These are phyloP conservation scores for Batkoa obscura DNA, from an alignment of 371 early-diverging fungal species.

Conservation along the genomic window DNA sequence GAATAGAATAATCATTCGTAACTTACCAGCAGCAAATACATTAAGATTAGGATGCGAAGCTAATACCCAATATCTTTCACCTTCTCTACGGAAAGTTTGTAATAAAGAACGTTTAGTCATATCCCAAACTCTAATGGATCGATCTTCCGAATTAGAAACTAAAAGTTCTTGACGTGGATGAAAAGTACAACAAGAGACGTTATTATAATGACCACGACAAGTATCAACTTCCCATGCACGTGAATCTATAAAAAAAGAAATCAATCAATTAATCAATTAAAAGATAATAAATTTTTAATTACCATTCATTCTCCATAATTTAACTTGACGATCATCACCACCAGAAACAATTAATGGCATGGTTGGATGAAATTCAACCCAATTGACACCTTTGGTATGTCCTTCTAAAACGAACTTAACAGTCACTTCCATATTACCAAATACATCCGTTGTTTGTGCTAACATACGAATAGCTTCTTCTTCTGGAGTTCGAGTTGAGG, in stretches of 20 bases:
- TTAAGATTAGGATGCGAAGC: slow-evolving; percentile 87
- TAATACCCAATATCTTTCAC: slow-evolving; percentile 96
- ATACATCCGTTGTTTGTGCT: slow-evolving; percentile 60
- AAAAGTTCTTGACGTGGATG: slow-evolving; percentile 87
- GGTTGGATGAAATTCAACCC: slow-evolving; percentile 89
- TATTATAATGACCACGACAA: slow-evolving; percentile 95
- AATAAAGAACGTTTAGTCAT: slow-evolving; percentile 79
- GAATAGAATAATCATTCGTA: slow-evolving; percentile 5
- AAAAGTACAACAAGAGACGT: slow-evolving; percentile 84
- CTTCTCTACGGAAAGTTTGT: slow-evolving; percentile 84
- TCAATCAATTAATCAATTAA: no score
- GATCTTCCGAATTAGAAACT: slow-evolving; percentile 90
- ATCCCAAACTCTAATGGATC: slow-evolving; percentile 93
- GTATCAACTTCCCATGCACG: slow-evolving; percentile 97
- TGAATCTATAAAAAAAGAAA: slow-evolving; percentile 34
- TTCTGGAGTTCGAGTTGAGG: slow-evolving; percentile 30
- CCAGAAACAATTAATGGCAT: slow-evolving; percentile 87
- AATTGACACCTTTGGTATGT: slow-evolving; percentile 98
- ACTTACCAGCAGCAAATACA: slow-evolving; percentile 79
- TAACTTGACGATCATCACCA: slow-evolving; percentile 96
- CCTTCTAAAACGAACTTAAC: slow-evolving; percentile 98
- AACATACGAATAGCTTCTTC: slow-evolving; percentile 30
- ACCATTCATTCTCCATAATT: slow-evolving; percentile 96
- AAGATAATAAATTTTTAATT: slow-evolving; percentile 4
- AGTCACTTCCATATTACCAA: slow-evolving; percentile 85